These are phyloP conservation scores for Sarcodon aspratus DNA, from an alignment of 768 basidiomycete genomes.

Conservation along the genomic window DNA sequence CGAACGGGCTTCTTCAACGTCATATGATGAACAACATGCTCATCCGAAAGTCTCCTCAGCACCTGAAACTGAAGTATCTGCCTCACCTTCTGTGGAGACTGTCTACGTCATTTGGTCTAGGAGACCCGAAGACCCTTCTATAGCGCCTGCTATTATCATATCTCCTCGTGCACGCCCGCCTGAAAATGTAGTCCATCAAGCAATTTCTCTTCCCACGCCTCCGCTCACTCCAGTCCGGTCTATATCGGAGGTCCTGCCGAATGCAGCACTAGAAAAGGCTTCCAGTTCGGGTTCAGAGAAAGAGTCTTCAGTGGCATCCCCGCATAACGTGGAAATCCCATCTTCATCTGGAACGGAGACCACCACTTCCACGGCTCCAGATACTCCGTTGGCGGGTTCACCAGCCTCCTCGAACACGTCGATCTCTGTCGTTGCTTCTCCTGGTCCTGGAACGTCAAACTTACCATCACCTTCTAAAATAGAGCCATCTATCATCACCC, in stretches of 20 bases:
- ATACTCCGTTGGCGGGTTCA: conserved; percentile 37
- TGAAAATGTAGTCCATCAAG: conserved; percentile 39
- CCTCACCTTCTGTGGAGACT: background rate
- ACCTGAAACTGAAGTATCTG: background rate
- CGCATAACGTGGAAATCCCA: conserved; percentile 22
- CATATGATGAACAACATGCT: background rate
- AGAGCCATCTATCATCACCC: conserved; percentile 1
- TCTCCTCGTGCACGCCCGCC: conserved; percentile 56
- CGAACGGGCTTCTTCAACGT: background rate
- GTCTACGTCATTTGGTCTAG: conserved; percentile 64
- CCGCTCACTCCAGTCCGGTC: conserved; percentile 13
- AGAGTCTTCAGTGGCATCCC: conserved; percentile 6
- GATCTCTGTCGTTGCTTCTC: conserved; percentile 26
- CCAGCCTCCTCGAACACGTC: conserved; percentile 54
- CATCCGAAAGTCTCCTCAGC: background rate
- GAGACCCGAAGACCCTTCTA: conserved; percentile 51
- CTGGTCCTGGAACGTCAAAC: conserved; percentile 8
- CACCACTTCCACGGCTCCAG: conserved; percentile 37
- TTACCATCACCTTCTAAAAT: conserved; percentile 5
- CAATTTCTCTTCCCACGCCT: conserved; percentile 43
- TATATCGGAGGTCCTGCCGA: background rate
- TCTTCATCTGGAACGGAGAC: conserved; percentile 40
- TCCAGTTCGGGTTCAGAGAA: background rate
- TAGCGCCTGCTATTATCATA: conserved; percentile 63
- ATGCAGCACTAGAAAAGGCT: background rate